Evolutionary conservation across 129 eudicot genomes (phyloP).

Genomic region (Smallanthus sonchifolius): DNA sequence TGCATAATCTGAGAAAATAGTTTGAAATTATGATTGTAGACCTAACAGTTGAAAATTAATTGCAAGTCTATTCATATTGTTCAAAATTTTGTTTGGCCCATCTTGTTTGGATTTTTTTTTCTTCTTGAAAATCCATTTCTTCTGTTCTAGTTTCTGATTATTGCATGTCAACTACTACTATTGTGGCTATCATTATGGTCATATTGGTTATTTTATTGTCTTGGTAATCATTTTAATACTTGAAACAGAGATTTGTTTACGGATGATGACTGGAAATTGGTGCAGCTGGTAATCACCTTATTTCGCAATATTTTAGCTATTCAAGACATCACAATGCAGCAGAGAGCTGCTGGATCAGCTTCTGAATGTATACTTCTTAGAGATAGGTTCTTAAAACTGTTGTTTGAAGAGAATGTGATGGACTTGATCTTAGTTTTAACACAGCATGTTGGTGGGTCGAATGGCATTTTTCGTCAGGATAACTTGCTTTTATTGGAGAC

Average conservation of each 20-base stretch:
- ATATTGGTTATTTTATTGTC: background rate
- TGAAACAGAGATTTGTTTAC: slow-evolving; percentile 67
- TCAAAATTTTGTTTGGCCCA: background rate
- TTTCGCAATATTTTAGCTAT: slow-evolving; percentile 85
- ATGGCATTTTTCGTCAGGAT: slow-evolving; percentile 67
- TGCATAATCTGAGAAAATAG: background rate
- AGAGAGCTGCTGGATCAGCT: slow-evolving; percentile 72
- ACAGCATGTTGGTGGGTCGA: slow-evolving; percentile 77
- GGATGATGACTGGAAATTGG: slow-evolving; percentile 95
- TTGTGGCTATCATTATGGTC: slow-evolving; percentile 12
- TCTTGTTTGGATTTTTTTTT: slow-evolving; percentile 2
- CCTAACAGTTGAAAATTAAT: background rate
- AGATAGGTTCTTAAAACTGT: slow-evolving; percentile 64
- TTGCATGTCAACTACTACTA: background rate
- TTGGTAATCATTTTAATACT: background rate
- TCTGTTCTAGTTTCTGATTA: slow-evolving; percentile 5
- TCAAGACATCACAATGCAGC: slow-evolving; percentile 71
- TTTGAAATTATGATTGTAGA: background rate
- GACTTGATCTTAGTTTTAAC: slow-evolving; percentile 76
- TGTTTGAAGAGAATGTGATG: slow-evolving; percentile 93
- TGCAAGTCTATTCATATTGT: background rate
- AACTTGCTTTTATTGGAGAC: slow-evolving; percentile 90
- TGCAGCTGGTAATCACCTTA: slow-evolving; percentile 84
- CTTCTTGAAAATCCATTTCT: slow-evolving; percentile 2
- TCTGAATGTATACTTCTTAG: slow-evolving; percentile 57